These are phyloP conservation scores for Macrotyloma uniflorum DNA, from an alignment of 306 rosid species.

Conservation along the genomic window DNA sequence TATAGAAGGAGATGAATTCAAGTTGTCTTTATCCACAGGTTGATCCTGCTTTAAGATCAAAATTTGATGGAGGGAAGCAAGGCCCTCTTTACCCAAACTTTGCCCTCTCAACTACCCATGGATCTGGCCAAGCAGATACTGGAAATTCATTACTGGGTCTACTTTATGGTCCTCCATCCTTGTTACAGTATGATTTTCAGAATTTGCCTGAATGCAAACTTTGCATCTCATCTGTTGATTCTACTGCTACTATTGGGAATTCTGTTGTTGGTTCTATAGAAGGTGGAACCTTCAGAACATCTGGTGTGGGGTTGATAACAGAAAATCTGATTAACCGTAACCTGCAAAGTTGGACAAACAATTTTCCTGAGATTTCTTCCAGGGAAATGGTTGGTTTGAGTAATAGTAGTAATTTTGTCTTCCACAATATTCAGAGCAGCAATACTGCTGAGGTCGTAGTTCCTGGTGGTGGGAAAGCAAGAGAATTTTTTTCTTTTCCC, in stretches of 20 bases:
- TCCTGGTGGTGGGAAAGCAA: constrained; percentile 21
- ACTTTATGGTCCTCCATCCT: constrained; percentile 31
- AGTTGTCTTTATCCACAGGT: constrained; percentile 22
- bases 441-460: constrained; percentile 16
- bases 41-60: constrained; percentile 35
- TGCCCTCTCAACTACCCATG: constrained; percentile 22
- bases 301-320: constrained; percentile 15
- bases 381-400: constrained; percentile 29
- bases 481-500: constrained; percentile 28
- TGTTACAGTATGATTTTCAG: constrained; percentile 24
- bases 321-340: constrained; percentile 27
- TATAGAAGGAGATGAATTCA: constrained; percentile 34
- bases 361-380: constrained; percentile 27
- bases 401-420: constrained; percentile 18
- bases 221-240: constrained; percentile 20
- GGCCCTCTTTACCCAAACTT: constrained; percentile 11
- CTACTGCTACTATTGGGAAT: constrained; percentile 33
- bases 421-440: constrained; percentile 27
- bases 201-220: constrained; percentile 29
- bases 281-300: constrained; percentile 20
- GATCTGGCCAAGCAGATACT: constrained; percentile 15
- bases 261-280: constrained; percentile 32
- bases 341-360: constrained; percentile 17
- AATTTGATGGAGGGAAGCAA: constrained; percentile 33
- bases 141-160: constrained; percentile 36